Percentiles rank a stretch among this genome's conserved stretches.
These are phyloP conservation scores for Microthyrium microscopicum DNA, from an alignment of 2,329 filamentous ascomycete genomes.

Conservation along the genomic window DNA sequence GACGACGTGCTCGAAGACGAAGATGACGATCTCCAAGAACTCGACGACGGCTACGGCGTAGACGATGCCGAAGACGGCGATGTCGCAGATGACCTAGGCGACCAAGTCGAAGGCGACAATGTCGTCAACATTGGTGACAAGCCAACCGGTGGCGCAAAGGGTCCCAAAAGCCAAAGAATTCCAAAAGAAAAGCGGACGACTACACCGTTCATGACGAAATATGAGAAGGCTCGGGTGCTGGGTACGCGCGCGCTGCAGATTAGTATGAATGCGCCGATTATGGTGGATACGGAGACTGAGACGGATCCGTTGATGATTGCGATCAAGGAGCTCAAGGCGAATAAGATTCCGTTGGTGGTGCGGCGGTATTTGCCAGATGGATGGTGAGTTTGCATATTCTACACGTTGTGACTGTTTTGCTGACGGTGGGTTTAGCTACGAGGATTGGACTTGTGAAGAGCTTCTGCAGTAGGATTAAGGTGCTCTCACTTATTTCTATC, in stretches of 20 bases:
- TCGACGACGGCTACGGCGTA: slow-evolving; percentile 48
- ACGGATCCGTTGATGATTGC: slow-evolving; percentile 96
- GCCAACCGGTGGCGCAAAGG: slow-evolving; percentile 1
- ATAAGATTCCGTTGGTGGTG: slow-evolving; percentile 95
- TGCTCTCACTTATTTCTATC: too few relatives aligned
- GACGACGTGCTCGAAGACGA: too few relatives aligned
- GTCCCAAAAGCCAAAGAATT: slow-evolving; percentile 37
- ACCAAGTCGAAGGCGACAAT: background rate
- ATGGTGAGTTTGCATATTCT: slow-evolving; percentile 45
- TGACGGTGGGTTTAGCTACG: slow-evolving; percentile 45
- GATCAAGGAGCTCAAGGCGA: slow-evolving; percentile 91
- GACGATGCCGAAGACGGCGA: slow-evolving; percentile 32
- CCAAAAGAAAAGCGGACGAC: slow-evolving; percentile 75
- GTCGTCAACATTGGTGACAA: slow-evolving; percentile 6
- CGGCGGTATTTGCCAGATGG: slow-evolving; percentile 92
- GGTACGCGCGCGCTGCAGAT: slow-evolving; percentile 92
- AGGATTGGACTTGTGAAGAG: slow-evolving; percentile 99
- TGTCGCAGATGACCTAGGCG: slow-evolving; percentile 17
- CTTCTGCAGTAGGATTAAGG: too few relatives aligned
- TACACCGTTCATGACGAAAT: slow-evolving; percentile 99
- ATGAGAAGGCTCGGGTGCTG: slow-evolving; percentile 83
- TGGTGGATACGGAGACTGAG: slow-evolving; percentile 93
- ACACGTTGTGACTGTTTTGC: too few relatives aligned
- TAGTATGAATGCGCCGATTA: slow-evolving; percentile 93
- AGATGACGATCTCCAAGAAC: slow-evolving; percentile 46